Conservation (phyloP, 306 rosid genomes). For the Medicago ruthenica region DNA sequence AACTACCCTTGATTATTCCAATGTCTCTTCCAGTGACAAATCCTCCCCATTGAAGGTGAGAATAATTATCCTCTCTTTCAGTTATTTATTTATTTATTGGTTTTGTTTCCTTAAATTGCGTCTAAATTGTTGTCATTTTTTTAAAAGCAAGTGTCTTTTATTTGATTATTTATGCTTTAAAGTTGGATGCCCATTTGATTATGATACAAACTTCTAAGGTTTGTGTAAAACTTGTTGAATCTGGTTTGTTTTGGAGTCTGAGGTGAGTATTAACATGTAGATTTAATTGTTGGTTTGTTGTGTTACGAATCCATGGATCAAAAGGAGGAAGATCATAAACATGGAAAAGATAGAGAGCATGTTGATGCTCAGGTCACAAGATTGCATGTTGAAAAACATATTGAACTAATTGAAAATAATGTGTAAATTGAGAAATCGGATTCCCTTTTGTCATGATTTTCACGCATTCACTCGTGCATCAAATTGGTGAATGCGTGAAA, state of each 20-base stretch:
- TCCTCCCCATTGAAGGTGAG: constrained; percentile 70
- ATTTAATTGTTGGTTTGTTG: too few species aligned
- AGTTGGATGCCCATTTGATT: not conserved
- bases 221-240: constrained; percentile 22
- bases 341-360: too few species aligned
- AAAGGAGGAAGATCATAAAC: too few species aligned
- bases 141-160: constrained; percentile 11
- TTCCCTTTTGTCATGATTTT: too few species aligned
- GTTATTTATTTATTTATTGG: constrained; percentile 5
- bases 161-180: constrained; percentile 14
- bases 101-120: constrained; percentile 12
- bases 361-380: too few species aligned
- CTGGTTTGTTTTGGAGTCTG: not conserved
- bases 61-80: not conserved
- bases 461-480: too few species aligned
- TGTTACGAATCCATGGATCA: too few species aligned
- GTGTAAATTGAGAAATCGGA: too few species aligned
- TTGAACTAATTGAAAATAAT: too few species aligned
- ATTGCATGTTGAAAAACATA: too few species aligned
- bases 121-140: constrained; percentile 12
- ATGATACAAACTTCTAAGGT: not conserved
- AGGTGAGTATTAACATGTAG: too few species aligned
- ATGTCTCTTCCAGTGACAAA: constrained; percentile 59
- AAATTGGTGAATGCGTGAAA: too few species aligned
- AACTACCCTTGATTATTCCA: constrained; percentile 75